phyloP scores from a whole-genome alignment of 345 rosid species.

The Populus ilicifolia region DNA sequence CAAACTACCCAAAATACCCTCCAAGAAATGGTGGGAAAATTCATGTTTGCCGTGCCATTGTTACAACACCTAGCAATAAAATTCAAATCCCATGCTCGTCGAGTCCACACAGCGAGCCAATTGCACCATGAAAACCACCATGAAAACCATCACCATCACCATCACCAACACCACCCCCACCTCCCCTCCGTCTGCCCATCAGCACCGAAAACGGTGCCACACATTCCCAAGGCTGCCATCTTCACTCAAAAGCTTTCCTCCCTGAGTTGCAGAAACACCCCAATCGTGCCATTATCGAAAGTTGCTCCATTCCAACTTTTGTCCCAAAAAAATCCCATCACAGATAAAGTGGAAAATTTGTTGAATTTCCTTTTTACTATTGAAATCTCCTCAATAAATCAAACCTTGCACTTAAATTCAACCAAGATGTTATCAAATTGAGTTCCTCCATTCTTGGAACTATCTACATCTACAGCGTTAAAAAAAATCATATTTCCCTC shows the following conservation, averaged over 20 bases:
- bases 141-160: neutral
- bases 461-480: too few species aligned
- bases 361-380: too few species aligned
- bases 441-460: too few species aligned
- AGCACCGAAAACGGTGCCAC: neutral
- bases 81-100: neutral
- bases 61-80: neutral
- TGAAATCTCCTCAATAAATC: too few species aligned
- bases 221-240: neutral
- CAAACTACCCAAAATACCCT: conserved; percentile 15
- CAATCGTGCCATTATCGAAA: neutral
- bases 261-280: neutral
- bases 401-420: too few species aligned
- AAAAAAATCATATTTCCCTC: too few species aligned
- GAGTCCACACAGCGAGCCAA: neutral
- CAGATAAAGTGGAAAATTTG: neutral
- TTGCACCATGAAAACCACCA: neutral
- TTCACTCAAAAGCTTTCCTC: neutral
- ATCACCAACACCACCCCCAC: neutral
- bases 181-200: neutral
- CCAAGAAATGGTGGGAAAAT: conserved; percentile 18
- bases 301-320: too few species aligned
- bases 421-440: too few species aligned
- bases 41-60: neutral
- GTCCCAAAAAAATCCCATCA: neutral